Evolutionary conservation across 1,284 basidiomycete genomes (phyloP).

Genomic region (Chondrostereum purpureum): DNA sequence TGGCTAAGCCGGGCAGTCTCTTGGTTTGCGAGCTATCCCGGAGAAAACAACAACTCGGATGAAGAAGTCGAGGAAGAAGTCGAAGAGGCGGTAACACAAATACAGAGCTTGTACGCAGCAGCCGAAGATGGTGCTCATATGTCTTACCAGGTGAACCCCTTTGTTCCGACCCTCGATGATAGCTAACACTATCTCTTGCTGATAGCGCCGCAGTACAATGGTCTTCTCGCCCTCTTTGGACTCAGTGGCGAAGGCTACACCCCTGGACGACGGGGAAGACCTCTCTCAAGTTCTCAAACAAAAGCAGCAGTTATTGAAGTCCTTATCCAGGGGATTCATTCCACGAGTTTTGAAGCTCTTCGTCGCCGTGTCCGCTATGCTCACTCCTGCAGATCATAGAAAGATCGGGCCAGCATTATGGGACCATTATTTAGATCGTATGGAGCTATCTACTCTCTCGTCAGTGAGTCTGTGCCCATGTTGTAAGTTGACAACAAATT

Average conservation of each 20-base stretch:
- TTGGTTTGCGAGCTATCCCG: conserved; percentile 42
- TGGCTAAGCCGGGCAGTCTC: conserved; percentile 50
- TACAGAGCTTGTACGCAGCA: conserved; percentile 45
- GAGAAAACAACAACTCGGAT: conserved; percentile 27
- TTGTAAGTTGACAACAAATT: not conserved
- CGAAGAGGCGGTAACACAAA: conserved; percentile 30
- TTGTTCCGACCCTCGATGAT: conserved; percentile 1
- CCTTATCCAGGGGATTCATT: conserved; percentile 38
- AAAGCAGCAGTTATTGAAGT: conserved; percentile 33
- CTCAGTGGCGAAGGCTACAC: conserved; percentile 2
- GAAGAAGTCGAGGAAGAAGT: conserved; percentile 41
- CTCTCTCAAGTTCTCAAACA: conserved; percentile 27
- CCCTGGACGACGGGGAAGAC: conserved; percentile 17
- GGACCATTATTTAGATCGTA: conserved; percentile 41
- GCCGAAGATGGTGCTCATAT: conserved; percentile 38
- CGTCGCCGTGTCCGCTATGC: conserved; percentile 50
- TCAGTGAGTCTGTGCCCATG: conserved; percentile 35
- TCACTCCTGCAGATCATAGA: conserved; percentile 41
- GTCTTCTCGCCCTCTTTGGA: conserved; percentile 26
- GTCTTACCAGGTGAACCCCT: conserved; percentile 33
- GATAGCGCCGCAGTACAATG: conserved; percentile 40
- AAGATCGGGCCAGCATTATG: conserved; percentile 49
- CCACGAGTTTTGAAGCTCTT: conserved; percentile 48
- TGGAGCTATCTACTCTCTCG: conserved; percentile 36
- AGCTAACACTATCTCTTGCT: conserved; percentile 5